phyloP scores from a whole-genome alignment of 495 filamentous ascomycete species.

The Echria macrotheca region DNA sequence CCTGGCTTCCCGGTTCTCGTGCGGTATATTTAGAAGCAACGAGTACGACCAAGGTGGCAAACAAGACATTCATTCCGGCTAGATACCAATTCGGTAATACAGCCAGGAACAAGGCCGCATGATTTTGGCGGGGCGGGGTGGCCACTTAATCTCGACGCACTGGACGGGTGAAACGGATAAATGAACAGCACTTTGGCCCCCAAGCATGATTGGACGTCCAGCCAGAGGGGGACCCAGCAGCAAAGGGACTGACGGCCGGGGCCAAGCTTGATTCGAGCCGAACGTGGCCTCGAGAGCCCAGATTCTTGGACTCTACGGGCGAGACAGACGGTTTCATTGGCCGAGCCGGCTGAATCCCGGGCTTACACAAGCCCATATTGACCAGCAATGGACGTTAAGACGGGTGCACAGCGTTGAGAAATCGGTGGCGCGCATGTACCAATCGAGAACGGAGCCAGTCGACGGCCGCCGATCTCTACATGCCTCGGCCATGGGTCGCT shows the following conservation, averaged over 20 bases:
- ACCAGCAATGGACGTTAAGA: no score
- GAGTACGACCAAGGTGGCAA: neutral
- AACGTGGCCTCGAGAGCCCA: constrained; percentile 4
- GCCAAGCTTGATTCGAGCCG: constrained; percentile 4
- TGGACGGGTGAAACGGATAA: constrained; percentile 18
- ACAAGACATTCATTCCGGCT: constrained; percentile 8
- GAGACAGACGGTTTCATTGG: constrained; percentile 11
- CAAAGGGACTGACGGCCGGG: neutral
- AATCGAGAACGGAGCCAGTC: constrained; percentile 14
- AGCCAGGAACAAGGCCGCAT: constrained; percentile 2
- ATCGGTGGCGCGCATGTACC: constrained; percentile 5
- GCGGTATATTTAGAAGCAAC: constrained; percentile 5
- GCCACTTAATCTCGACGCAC: constrained; percentile 8
- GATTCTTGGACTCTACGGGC: neutral
- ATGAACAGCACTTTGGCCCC: constrained; percentile 10
- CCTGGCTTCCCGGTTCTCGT: neutral
- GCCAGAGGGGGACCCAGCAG: neutral
- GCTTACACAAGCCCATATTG: constrained; percentile 4
- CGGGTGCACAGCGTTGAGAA: constrained; percentile 1
- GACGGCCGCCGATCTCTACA: neutral
- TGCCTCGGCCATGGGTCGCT: neutral
- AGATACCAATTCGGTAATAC: neutral
- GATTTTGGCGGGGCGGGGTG: neutral
- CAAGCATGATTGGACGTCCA: neutral
- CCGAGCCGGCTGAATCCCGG: constrained; percentile 13